Evolutionary conservation across 768 basidiomycete species (phyloP).

Genomic region (Tricholoma bakamatsutake): DNA sequence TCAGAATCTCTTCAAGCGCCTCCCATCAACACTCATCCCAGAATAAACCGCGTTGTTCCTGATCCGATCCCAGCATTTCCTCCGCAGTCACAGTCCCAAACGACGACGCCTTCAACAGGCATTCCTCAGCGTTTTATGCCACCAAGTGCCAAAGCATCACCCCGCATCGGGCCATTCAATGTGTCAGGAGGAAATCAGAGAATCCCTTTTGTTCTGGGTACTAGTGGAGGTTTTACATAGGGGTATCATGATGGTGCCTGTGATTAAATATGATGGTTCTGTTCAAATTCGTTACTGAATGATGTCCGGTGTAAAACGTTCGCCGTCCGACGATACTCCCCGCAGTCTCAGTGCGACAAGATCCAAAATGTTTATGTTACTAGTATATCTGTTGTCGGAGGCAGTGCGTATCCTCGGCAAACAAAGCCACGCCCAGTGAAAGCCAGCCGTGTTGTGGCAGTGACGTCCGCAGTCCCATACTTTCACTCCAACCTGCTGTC

Average conservation of each 20-base stretch:
- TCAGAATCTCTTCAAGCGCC: constrained; percentile 2
- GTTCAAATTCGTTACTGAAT: neutral
- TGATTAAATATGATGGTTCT: neutral
- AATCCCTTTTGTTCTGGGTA: constrained; percentile 41
- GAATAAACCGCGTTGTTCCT: constrained; percentile 10
- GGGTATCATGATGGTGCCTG: neutral
- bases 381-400: neutral
- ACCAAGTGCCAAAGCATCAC: constrained; percentile 20
- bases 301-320: neutral
- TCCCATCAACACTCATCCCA: neutral
- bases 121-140: constrained; percentile 18
- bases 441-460: neutral
- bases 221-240: constrained; percentile 12
- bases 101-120: constrained; percentile 17
- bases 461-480: neutral
- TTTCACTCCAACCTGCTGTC: neutral
- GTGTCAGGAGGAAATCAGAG: constrained; percentile 37
- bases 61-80: neutral
- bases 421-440: too few relatives aligned
- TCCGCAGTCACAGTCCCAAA: constrained; percentile 7
- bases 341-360: too few relatives aligned
- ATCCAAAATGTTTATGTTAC: too few relatives aligned
- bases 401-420: too few relatives aligned
- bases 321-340: too few relatives aligned
- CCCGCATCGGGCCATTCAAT: constrained; percentile 17